phyloP scores from a whole-genome alignment of 2,329 filamentous ascomycete species.

The Sarocladium oryzae region DNA sequence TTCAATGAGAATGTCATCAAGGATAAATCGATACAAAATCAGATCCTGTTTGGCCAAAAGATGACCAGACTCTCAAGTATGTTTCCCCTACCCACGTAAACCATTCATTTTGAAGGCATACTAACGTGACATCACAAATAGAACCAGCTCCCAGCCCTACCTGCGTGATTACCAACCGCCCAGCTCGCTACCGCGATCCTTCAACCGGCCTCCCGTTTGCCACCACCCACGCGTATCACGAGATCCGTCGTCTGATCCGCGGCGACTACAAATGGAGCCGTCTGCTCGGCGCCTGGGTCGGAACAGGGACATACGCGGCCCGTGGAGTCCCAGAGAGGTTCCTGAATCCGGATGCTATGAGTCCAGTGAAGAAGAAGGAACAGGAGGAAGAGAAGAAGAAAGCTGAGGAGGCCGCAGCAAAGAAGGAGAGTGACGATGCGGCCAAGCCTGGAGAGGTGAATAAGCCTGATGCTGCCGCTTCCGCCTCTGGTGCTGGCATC shows the following conservation, averaged over 20 bases:
- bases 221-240: constrained; percentile 72
- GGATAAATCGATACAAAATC: constrained; percentile 51
- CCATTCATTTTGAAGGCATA: background rate
- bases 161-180: constrained; percentile 77
- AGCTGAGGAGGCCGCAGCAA: constrained; percentile 9
- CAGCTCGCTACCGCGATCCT: constrained; percentile 79
- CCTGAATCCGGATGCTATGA: constrained; percentile 29
- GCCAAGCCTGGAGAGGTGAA: constrained; percentile 8
- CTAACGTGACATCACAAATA: constrained; percentile 18
- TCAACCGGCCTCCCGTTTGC: constrained; percentile 76
- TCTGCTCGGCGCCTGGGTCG: constrained; percentile 77
- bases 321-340: constrained; percentile 78
- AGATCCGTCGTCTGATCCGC: constrained; percentile 67
- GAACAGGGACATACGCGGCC: constrained; percentile 56
- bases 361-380: constrained; percentile 11
- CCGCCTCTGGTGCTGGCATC: too few relatives aligned
- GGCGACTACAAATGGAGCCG: constrained; percentile 79
- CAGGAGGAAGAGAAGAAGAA: constrained; percentile 17
- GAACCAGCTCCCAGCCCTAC: constrained; percentile 46
- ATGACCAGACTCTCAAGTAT: constrained; percentile 51
- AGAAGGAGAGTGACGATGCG: constrained; percentile 11
- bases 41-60: constrained; percentile 52
- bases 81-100: constrained; percentile 17
- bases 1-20: constrained; percentile 51
- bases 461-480: constrained; percentile 9